Conservation (phyloP, 306 rosid genomes). For the Prunus padus region DNA sequence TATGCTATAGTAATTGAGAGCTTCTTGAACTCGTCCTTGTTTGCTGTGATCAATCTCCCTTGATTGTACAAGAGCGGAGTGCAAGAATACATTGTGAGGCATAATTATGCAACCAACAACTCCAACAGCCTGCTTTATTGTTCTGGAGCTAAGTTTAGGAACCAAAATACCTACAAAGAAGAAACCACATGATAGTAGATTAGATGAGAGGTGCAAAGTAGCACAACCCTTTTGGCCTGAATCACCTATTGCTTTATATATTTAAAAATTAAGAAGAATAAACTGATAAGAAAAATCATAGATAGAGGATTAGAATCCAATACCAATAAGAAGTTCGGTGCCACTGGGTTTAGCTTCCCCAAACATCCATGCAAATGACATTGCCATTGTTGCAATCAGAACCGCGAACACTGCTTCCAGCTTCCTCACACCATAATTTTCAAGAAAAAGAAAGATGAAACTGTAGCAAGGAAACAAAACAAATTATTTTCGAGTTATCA, state of each 20-base stretch:
- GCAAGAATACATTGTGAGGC: conserved; percentile 97
- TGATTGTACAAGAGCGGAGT: conserved; percentile 96
- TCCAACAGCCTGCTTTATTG: conserved; percentile 91
- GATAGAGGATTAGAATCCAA: conserved; percentile 15
- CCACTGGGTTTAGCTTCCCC: conserved; percentile 86
- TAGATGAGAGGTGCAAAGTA: conserved; percentile 17
- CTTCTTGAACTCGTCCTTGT: conserved; percentile 84
- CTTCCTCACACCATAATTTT: conserved; percentile 96
- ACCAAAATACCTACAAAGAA: conserved; percentile 65
- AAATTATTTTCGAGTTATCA: not conserved
- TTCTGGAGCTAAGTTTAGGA: conserved; percentile 90
- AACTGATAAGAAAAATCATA: not conserved
- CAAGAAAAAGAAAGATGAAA: conserved; percentile 86
- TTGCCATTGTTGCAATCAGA: conserved; percentile 82
- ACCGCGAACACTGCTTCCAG: conserved; percentile 92
- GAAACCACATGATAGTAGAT: conserved; percentile 11
- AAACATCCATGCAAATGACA: conserved; percentile 98
- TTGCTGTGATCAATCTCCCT: conserved; percentile 65
- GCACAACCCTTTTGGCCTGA: not conserved
- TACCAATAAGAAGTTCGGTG: conserved; percentile 82
- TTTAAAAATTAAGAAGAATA: not conserved
- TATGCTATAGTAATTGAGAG: conserved; percentile 81
- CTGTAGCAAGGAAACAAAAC: conserved; percentile 43
- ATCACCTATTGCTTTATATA: not conserved
- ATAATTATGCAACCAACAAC: conserved; percentile 95